phyloP scores from a whole-genome alignment of 1,284 basidiomycete genomes.

The Malassezia equina region DNA sequence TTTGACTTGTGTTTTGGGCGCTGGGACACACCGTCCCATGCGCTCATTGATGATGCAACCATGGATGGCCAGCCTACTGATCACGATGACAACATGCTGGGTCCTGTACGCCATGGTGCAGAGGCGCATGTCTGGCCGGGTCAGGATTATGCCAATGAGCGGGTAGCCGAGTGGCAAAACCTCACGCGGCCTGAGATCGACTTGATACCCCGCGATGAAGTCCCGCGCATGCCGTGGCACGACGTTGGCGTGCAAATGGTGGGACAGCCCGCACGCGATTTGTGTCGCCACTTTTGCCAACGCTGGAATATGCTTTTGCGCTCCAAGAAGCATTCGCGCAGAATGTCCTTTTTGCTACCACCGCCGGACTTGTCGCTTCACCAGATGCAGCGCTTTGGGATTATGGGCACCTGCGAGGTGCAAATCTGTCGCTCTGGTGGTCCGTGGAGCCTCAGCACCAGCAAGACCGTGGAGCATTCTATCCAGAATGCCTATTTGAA shows the following conservation, averaged over 20 bases:
- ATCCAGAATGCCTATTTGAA: constrained; percentile 83
- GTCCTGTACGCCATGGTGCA: constrained; percentile 50
- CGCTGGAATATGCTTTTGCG: constrained; percentile 54
- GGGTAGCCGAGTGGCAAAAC: constrained; percentile 74
- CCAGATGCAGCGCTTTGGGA: constrained; percentile 68
- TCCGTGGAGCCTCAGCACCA: constrained; percentile 89
- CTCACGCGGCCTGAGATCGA: constrained; percentile 86
- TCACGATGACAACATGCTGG: constrained; percentile 24
- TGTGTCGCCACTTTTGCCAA: constrained; percentile 89
- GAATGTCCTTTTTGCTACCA: constrained; percentile 89
- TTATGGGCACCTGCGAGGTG: constrained; percentile 91
- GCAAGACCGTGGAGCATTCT: constrained; percentile 74
- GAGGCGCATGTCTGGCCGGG: constrained; percentile 71
- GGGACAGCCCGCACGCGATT: constrained; percentile 87
- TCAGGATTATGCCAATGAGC: constrained; percentile 86
- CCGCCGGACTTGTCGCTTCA: constrained; percentile 79
- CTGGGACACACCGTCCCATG: constrained; percentile 81
- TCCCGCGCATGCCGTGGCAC: constrained; percentile 97
- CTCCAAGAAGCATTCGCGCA: constrained; percentile 64
- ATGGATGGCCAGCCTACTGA: constrained; percentile 16
- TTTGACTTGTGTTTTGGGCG: constrained; percentile 65
- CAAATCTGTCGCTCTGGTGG: constrained; percentile 93
- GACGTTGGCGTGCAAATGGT: constrained; percentile 91
- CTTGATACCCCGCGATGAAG: constrained; percentile 78
- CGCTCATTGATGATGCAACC: constrained; percentile 68